Evolutionary conservation across 1,284 basidiomycete species (phyloP).

Genomic region (Puccinia horiana): DNA sequence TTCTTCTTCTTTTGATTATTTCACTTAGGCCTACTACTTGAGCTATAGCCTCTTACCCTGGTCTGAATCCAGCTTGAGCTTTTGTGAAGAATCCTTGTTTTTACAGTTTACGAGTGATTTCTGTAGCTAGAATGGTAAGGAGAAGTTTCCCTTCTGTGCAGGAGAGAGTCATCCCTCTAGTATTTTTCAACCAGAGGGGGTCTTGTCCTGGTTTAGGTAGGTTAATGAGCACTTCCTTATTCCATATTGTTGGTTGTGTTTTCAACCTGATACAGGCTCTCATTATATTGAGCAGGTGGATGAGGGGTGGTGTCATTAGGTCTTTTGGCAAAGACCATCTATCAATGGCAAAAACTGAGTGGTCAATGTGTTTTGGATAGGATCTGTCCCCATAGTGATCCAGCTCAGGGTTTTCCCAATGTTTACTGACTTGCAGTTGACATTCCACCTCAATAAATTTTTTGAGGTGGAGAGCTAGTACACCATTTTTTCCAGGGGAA

Average conservation of each 20-base stretch:
- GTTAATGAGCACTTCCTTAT: slow-evolving; percentile 15
- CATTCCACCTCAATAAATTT: slow-evolving; percentile 29
- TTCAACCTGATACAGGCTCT: background rate
- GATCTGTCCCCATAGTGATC: background rate
- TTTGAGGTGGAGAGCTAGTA: slow-evolving; percentile 8
- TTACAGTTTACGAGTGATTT: background rate
- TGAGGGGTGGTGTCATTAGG: background rate
- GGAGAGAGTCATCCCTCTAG: slow-evolving; percentile 16
- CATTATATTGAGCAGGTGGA: slow-evolving; percentile 10
- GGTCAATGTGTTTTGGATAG: background rate
- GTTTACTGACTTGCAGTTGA: background rate
- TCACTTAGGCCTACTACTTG: background rate
- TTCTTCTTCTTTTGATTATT: background rate
- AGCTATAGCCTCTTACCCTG: background rate
- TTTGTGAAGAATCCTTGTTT: background rate
- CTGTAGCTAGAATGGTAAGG: background rate
- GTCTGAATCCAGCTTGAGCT: slow-evolving; percentile 17
- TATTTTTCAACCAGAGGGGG: background rate
- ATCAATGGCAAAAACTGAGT: background rate
- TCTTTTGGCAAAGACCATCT: background rate
- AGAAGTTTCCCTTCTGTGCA: slow-evolving; percentile 24
- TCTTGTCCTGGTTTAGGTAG: slow-evolving; percentile 23
- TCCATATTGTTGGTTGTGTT: slow-evolving; percentile 13
- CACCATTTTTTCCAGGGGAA: slow-evolving; percentile 19
- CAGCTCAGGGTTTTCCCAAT: background rate